Evolutionary conservation across 2,329 filamentous ascomycete genomes (phyloP).

Genomic region (Emydomyces testavorans): DNA sequence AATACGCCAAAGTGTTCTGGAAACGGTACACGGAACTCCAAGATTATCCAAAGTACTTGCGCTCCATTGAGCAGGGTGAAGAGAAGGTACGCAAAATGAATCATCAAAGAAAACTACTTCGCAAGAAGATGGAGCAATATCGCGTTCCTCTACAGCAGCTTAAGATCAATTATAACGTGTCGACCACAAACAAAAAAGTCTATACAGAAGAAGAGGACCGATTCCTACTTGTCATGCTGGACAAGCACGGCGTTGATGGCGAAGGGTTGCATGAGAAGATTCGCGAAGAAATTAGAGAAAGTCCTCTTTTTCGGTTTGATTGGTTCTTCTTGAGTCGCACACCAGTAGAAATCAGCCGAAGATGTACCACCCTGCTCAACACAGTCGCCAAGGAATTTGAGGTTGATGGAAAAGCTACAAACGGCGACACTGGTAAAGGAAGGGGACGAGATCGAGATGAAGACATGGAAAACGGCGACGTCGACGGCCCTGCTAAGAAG

Average conservation of each 20-base stretch:
- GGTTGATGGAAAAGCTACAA: slow-evolving; percentile 39
- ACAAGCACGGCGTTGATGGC: slow-evolving; percentile 82
- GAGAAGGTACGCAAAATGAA: slow-evolving; percentile 79
- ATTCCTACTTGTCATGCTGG: slow-evolving; percentile 84
- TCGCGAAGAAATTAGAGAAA: slow-evolving; percentile 92
- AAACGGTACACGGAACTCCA: slow-evolving; percentile 81
- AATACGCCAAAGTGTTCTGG: slow-evolving; percentile 94
- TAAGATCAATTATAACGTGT: slow-evolving; percentile 97
- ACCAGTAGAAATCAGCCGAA: slow-evolving; percentile 78
- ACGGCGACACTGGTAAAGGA: slow-evolving; percentile 57
- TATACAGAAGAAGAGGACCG: slow-evolving; percentile 98
- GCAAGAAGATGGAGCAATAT: slow-evolving; percentile 92
- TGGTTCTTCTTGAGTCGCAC: slow-evolving; percentile 98
- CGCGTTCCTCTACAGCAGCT: slow-evolving; percentile 95
- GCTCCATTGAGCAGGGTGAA: slow-evolving; percentile 84
- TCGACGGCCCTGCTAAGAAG: slow-evolving; percentile 81
- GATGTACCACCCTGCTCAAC: slow-evolving; percentile 87
- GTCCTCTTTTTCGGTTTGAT: slow-evolving; percentile 90
- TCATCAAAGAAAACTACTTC: slow-evolving; percentile 82
- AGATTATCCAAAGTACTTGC: slow-evolving; percentile 80
- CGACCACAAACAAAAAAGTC: slow-evolving; percentile 98
- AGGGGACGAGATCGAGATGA: slow-evolving; percentile 49
- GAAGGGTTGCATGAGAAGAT: slow-evolving; percentile 87
- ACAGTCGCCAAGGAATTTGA: slow-evolving; percentile 95
- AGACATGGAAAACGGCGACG: slow-evolving; percentile 70